A percentile compares a stretch with the other conserved stretches of the same genome.
Conservation (phyloP, 2,329 filamentous ascomycete genomes). For the Aulographum hederae region DNA sequence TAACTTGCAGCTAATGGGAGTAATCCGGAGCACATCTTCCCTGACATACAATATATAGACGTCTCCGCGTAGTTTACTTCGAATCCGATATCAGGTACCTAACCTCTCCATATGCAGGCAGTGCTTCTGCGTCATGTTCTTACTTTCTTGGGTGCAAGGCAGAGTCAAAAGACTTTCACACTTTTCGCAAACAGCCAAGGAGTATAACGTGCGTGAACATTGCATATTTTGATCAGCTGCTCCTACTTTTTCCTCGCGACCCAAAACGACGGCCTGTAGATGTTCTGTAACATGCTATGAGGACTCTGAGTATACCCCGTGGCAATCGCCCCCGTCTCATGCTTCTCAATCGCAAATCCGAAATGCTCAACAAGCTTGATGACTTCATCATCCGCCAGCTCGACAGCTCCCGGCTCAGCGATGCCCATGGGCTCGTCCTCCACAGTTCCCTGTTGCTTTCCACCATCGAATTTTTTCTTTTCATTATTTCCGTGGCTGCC, state of each 20-base stretch:
- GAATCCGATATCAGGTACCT: too few relatives aligned
- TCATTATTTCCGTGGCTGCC: constrained; percentile 29
- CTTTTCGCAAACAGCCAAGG: too few relatives aligned
- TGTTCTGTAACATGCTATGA: constrained; percentile 69
- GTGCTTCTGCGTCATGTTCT: too few relatives aligned
- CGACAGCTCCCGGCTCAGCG: constrained; percentile 75
- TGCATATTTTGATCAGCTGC: too few relatives aligned
- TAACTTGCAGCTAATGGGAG: too few relatives aligned
- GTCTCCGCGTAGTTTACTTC: too few relatives aligned
- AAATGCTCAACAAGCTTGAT: constrained; percentile 52
- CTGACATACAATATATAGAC: too few relatives aligned
- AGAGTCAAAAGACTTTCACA: too few relatives aligned
- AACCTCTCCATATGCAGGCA: too few relatives aligned
- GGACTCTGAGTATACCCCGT: constrained; percentile 79
- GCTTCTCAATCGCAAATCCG: constrained; percentile 57
- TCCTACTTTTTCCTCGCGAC: constrained; percentile 54
- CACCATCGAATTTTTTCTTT: constrained; percentile 8
- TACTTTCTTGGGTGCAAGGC: too few relatives aligned
- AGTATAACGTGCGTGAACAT: too few relatives aligned
- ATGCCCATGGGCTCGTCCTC: constrained; percentile 37
- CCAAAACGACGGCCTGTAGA: constrained; percentile 71
- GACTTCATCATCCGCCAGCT: constrained; percentile 81
- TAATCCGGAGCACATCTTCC: too few relatives aligned
- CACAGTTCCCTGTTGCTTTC: constrained; percentile 12
- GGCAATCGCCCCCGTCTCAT: constrained; percentile 34